Evolutionary conservation across 225 moss, liverwort and hornwort species (phyloP), one percentile per base, ranked within the genome.

Genomic region (Pseudoscleropodium purum): DNA sequence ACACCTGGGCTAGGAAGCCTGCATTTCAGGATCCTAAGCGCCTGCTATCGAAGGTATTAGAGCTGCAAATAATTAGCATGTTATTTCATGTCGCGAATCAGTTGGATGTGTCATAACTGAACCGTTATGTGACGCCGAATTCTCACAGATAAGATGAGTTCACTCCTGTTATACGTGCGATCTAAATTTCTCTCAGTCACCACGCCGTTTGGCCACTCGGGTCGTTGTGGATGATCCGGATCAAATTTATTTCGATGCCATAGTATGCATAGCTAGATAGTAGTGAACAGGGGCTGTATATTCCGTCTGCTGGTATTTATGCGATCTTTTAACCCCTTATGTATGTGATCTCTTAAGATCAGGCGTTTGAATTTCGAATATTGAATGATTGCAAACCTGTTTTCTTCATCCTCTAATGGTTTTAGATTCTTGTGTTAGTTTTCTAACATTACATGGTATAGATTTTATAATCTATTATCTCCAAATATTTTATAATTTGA

Each of bases 1-100:
- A 98, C 91, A 96, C 94, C 78, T 98, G 98, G 98, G 98, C 98
- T 69, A 97, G 94, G 88, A 97, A 96, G 83, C 96, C 97, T 82
- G 94, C 91, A 87, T 98, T 98, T 92, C 98, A 96, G 89, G 95
- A 98, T 79, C 96, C 98, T 36, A 90, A 84, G 87, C 98, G 98
- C 69, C 91, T 98, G 62, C 84, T 98, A 13, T 96, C 95, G 47
- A 98, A 98, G 98, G 98, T 97, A 82, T 57, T 56, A 37, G 8
- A 79, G 57, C 67, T 77, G 18, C 64, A 79, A 47, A 79, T 67
- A 61, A 73, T 19, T 52, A 65, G 41, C 34, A 51, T 82, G 26
- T 60, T 87, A 68, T 52, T 75, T 66, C 72, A 45, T 52, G 70
- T 47, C 64, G 27, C 56, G 73, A 57, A 79, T 83, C 31, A 90